These are phyloP conservation scores for Solanum sitiens DNA, from an alignment of 257 asterid genomes.

Conservation along the genomic window DNA sequence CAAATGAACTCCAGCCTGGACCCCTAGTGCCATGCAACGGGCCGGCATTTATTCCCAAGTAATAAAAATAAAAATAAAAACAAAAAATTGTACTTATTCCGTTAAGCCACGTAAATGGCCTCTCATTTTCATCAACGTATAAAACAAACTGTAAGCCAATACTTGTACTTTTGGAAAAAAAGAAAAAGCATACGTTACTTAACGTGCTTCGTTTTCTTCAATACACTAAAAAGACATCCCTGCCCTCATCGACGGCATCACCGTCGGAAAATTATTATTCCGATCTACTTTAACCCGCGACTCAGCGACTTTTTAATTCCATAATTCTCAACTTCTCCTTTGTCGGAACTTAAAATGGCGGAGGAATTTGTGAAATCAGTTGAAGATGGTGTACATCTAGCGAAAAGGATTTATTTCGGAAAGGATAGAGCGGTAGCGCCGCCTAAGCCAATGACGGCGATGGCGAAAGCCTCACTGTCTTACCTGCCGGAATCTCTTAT, in stretches of 20 bases:
- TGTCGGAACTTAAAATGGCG: conserved; percentile 1
- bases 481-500: conserved; percentile 62
- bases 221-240: background rate
- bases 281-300: background rate
- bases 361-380: conserved; percentile 79
- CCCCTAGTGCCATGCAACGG: background rate
- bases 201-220: conserved; percentile 12
- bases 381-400: conserved; percentile 83
- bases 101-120: background rate
- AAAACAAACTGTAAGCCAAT: background rate
- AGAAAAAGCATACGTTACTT: background rate
- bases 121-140: background rate
- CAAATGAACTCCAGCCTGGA: background rate
- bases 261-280: background rate
- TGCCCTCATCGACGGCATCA: background rate
- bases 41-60: background rate
- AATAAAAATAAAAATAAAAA: background rate
- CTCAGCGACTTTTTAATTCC: background rate
- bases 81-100: background rate
- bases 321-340: background rate
- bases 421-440: conserved; percentile 86
- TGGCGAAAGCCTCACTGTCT: conserved; percentile 43
- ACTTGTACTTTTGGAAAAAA: background rate
- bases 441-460: conserved; percentile 54
- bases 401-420: conserved; percentile 76